Evolutionary conservation across 2,329 filamentous ascomycete genomes (phyloP).

Genomic region (Zymoseptoria tritici): DNA sequence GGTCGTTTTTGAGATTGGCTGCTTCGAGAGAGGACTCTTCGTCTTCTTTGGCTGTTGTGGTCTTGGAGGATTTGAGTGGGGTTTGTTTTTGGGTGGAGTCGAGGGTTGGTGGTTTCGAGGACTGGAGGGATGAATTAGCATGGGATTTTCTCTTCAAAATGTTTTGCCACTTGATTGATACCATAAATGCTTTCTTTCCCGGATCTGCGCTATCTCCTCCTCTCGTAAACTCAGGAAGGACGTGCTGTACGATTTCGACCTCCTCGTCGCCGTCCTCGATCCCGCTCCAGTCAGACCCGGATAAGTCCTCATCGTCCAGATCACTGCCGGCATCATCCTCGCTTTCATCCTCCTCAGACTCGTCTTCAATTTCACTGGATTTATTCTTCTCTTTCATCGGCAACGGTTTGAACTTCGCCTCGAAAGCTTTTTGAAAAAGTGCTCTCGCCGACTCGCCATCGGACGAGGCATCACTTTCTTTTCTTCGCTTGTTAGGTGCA

Average conservation of each 20-base stretch:
- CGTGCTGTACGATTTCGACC: constrained; percentile 35
- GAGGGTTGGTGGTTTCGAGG: constrained; percentile 45
- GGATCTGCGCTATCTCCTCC: constrained; percentile 4
- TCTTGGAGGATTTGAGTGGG: constrained; percentile 20
- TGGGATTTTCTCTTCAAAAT: too few species aligned
- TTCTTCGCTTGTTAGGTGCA: constrained; percentile 5
- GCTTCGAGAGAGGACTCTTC: constrained; percentile 50
- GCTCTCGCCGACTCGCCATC: constrained; percentile 53
- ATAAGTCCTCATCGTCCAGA: constrained; percentile 24
- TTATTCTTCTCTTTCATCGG: constrained; percentile 17
- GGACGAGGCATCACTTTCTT: constrained; percentile 12
- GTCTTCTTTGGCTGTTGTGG: constrained; percentile 37
- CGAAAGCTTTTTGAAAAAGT: constrained; percentile 77
- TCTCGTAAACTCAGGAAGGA: constrained; percentile 29
- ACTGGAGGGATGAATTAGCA: constrained; percentile 24
- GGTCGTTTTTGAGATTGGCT: constrained; percentile 76
- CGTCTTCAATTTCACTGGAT: constrained; percentile 25
- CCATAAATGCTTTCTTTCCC: constrained; percentile 77
- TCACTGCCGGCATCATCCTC: constrained; percentile 20
- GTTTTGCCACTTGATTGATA: constrained; percentile 20
- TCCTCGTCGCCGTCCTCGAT: constrained; percentile 47
- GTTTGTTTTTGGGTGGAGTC: constrained; percentile 14
- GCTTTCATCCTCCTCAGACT: constrained; percentile 21
- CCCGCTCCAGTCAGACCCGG: constrained; percentile 55
- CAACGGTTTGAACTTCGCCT: constrained; percentile 71